Base-by-base conservation (phyloP, 1,284 basidiomycete genomes). In the Cystobasidium sp. region DNA sequence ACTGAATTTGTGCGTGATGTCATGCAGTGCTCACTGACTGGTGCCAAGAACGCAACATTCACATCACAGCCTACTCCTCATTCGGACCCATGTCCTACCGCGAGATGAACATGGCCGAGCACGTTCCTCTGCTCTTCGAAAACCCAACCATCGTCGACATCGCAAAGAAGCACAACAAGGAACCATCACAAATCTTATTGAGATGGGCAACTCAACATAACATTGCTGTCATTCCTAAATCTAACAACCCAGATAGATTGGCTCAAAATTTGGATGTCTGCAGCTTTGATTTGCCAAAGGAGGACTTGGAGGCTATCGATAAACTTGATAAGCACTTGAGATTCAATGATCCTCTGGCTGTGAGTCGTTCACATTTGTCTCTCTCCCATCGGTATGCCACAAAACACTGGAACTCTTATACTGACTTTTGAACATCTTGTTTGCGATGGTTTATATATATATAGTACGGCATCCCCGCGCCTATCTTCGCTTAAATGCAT, bases 51-150 rank as follows among this genome's bases (percentile, higher is more conserved):
- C 53, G 88, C 70, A 87, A 86, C 12, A 88, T 93, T 66, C 88
- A 88, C 10, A 81, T 93, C 68, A 92, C 91, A 61, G 91, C 87
- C 0, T 93, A 92, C 83, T 91, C 89, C 44, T 90, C 89, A n/a
- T 89, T 90, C 76, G 89, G 90, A 39, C 58, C 59, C 41, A 71
- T 71, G 69, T 49, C 43, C 10, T 71, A 71, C 49, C 37, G 61
- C 66, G 43, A 75, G 52, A 41, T 75, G 75, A 46, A 64, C 68
- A 70, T 68, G 47, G 76, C 68, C 18, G 65, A 68, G 22, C 71
- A 73, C 24, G 74, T 76, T 22, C 74, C 77, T 0, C 75, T 79
- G 31, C 82, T 92, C 68, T 83, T 91, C 76, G 79, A 85, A 62
- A 87, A 88, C 80, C 81, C 85, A 71, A 76, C 82, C 3, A 82